phyloP scores from a whole-genome alignment of 768 basidiomycete species.

The Termitomyces sp. region DNA sequence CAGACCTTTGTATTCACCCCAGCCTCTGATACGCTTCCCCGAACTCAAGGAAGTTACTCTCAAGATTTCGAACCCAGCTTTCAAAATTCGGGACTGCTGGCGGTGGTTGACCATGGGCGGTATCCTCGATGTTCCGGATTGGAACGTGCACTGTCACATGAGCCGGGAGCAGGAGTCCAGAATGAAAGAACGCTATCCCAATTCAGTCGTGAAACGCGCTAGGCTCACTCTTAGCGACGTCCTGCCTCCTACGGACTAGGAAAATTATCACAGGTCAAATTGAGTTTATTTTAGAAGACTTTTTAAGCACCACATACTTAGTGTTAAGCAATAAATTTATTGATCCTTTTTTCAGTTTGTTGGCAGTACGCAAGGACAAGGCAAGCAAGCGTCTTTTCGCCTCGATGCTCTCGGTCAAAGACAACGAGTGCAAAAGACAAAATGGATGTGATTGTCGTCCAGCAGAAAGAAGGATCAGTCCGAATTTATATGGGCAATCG shows the following conservation, averaged over 20 bases:
- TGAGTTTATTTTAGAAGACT: too few species aligned
- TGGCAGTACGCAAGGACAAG: too few species aligned
- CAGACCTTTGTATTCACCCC: background rate
- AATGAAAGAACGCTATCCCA: background rate
- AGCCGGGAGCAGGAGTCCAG: background rate
- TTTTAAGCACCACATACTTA: too few species aligned
- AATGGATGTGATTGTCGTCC: too few species aligned
- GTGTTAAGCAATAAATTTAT: too few species aligned
- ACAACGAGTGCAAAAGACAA: too few species aligned
- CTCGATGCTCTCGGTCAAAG: too few species aligned
- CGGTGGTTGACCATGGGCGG: background rate
- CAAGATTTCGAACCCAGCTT: background rate
- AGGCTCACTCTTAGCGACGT: background rate
- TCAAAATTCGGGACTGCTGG: background rate
- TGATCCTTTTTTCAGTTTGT: too few species aligned
- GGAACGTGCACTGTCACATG: background rate
- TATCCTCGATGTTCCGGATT: background rate
- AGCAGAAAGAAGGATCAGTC: too few species aligned
- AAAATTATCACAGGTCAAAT: background rate
- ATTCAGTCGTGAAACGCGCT: background rate
- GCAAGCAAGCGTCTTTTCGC: too few species aligned
- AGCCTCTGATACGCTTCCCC: background rate
- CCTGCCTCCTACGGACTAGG: background rate
- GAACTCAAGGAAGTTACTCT: background rate
- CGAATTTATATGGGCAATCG: too few species aligned